phyloP scores from a whole-genome alignment of 257 asterid genomes.

The Solanum microdontum region DNA sequence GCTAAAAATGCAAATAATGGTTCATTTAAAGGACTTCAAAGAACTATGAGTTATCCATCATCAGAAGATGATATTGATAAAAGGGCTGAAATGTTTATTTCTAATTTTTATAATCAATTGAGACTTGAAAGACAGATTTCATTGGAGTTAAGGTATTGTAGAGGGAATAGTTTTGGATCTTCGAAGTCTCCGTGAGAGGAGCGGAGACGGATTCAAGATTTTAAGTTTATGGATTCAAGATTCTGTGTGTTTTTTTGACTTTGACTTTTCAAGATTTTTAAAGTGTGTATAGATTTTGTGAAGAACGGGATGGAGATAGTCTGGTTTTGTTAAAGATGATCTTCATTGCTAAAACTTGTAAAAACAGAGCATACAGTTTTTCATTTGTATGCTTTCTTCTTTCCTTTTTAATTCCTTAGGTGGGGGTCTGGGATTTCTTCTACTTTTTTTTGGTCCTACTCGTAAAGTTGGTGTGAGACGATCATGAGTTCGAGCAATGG shows the following conservation, averaged over 20 bases:
- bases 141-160: constrained; percentile 48
- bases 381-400: not conserved
- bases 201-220: not conserved
- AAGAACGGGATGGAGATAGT: not conserved
- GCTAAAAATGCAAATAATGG: not conserved
- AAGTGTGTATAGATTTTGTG: not conserved
- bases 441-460: not conserved
- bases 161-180: constrained; percentile 49
- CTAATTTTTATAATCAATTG: constrained; percentile 60
- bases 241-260: not conserved
- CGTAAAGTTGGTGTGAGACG: not conserved
- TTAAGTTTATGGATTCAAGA: not conserved
- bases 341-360: not conserved
- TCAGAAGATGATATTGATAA: constrained; percentile 77
- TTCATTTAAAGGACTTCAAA: constrained; percentile 18
- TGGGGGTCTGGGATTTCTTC: not conserved
- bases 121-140: constrained; percentile 71
- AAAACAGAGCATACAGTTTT: not conserved
- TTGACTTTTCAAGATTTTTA: not conserved
- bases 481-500: not conserved
- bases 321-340: not conserved
- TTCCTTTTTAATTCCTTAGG: not conserved
- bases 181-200: constrained; percentile 26
- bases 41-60: constrained; percentile 58
- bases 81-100: constrained; percentile 79